These are phyloP conservation scores for Aegilops speltoides DNA, from an alignment of 176 grass and related monocot species.

Conservation along the genomic window DNA sequence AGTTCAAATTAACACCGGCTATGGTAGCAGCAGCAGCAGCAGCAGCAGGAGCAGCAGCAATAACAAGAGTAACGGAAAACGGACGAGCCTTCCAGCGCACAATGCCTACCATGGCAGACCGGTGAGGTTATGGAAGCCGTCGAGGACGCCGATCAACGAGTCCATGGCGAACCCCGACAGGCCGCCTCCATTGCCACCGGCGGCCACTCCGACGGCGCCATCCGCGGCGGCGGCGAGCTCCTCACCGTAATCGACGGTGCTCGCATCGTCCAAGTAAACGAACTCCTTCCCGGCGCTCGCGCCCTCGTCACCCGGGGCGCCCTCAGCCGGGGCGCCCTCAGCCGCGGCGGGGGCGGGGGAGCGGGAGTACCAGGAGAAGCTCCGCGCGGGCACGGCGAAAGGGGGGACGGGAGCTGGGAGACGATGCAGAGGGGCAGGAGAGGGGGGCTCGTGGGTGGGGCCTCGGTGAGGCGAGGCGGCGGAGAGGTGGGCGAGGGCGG, in stretches of 20 bases:
- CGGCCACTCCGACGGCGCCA: constrained; percentile 27
- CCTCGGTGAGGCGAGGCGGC: background rate
- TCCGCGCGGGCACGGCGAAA: constrained; percentile 38
- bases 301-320: background rate
- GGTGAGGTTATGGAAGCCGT: constrained; percentile 67
- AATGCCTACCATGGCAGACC: constrained; percentile 77
- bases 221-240: constrained; percentile 33
- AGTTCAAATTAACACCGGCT: background rate
- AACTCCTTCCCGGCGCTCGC: background rate
- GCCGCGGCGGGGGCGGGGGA: background rate
- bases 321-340: background rate
- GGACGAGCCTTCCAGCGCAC: background rate
- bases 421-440: background rate
- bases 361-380: constrained; percentile 65
- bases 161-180: constrained; percentile 28
- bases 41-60: background rate
- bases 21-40: background rate
- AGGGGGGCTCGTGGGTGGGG: background rate
- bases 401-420: background rate
- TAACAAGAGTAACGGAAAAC: background rate
- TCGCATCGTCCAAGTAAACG: background rate
- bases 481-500: constrained; percentile 3
- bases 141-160: constrained; percentile 39
- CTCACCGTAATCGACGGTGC: constrained; percentile 1
- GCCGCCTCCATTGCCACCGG: constrained; percentile 25